A percentile compares a stretch with the other conserved stretches of the same genome.
phyloP scores from a whole-genome alignment of 78 protist genomes.

The Dictyostelium purpureum region DNA sequence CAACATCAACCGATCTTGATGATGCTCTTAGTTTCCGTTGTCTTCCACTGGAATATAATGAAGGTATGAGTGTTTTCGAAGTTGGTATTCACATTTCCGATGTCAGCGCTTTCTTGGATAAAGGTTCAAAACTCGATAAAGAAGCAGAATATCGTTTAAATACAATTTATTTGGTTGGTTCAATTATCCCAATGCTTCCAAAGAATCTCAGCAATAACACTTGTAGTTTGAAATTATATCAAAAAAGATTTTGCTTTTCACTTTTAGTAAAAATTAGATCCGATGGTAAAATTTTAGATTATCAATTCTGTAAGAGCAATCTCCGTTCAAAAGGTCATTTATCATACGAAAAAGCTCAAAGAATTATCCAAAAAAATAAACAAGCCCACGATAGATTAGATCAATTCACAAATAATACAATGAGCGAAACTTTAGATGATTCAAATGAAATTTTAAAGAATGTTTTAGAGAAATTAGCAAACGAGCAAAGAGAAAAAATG shows the following conservation, averaged over 20 bases:
- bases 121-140: conserved; percentile 29
- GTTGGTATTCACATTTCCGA: conserved; percentile 70
- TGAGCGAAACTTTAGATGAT: neutral
- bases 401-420: conserved; percentile 10
- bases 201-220: conserved; percentile 43
- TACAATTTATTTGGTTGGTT: conserved; percentile 47
- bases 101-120: conserved; percentile 50
- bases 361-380: conserved; percentile 40
- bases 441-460: neutral
- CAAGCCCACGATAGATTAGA: neutral
- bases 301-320: conserved; percentile 34
- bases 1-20: conserved; percentile 67
- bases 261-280: conserved; percentile 44
- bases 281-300: conserved; percentile 52
- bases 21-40: conserved; percentile 56
- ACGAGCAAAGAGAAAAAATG: neutral
- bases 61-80: conserved; percentile 53
- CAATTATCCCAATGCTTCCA: conserved; percentile 66
- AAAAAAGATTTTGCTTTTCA: conserved; percentile 58
- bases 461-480: conserved; percentile 5
- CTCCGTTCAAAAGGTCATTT: conserved; percentile 64
- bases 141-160: conserved; percentile 76
- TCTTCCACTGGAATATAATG: conserved; percentile 24
- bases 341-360: conserved; percentile 68
- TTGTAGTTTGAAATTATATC: conserved; percentile 51